A percentile compares a stretch with the other conserved stretches of the same genome.
These are phyloP conservation scores for Exsudoporus frostii DNA, from an alignment of 768 basidiomycete species.

Conservation along the genomic window DNA sequence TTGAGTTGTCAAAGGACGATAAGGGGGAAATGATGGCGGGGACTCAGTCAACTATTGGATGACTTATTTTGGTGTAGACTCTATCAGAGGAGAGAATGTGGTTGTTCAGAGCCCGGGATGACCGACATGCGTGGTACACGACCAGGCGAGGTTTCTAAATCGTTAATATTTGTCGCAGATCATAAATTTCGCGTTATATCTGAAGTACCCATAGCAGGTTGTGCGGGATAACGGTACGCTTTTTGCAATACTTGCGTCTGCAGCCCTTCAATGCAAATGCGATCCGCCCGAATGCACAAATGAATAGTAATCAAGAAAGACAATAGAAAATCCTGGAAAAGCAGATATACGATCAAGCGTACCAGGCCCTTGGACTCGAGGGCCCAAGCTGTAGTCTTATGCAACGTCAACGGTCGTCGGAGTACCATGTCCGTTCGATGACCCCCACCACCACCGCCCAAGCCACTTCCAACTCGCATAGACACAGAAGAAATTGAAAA, in stretches of 20 bases:
- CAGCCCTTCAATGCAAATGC: not conserved
- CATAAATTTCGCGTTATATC: too few species aligned
- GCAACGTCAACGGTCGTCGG: slow-evolving; percentile 9
- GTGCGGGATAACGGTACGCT: not conserved
- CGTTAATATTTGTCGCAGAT: too few species aligned
- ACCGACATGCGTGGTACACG: not conserved
- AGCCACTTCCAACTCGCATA: slow-evolving; percentile 63
- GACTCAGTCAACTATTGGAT: not conserved
- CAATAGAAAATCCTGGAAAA: not conserved
- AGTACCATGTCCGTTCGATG: slow-evolving; percentile 5
- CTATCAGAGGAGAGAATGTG: not conserved
- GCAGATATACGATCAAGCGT: not conserved
- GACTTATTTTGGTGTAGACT: not conserved
- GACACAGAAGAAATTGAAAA: slow-evolving; percentile 71
- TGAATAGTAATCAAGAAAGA: not conserved
- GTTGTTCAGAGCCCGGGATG: not conserved
- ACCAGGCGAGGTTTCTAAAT: too few species aligned
- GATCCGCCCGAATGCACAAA: not conserved
- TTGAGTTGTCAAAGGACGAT: slow-evolving; percentile 1
- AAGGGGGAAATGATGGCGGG: not conserved
- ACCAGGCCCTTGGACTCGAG: not conserved
- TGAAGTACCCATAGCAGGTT: not conserved
- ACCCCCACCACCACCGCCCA: slow-evolving; percentile 32
- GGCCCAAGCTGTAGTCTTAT: slow-evolving; percentile 4
- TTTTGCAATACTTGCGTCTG: not conserved